Base-by-base conservation (phyloP, 2,329 filamentous ascomycete species). In the Nectriaceae sp. region DNA sequence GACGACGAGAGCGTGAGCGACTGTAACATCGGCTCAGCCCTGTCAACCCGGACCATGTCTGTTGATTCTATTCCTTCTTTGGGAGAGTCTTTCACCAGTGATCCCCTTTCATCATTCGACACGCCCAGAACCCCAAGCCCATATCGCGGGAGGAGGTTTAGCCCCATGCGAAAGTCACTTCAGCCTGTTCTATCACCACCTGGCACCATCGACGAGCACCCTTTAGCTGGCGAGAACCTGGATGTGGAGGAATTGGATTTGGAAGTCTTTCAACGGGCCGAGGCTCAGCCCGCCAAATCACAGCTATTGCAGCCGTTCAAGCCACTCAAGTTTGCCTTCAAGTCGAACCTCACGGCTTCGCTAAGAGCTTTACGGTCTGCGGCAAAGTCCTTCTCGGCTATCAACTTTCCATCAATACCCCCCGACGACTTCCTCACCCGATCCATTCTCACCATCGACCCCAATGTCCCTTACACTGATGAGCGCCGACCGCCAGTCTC, bases 261-360 rank as follows among this genome's bases (percentile, higher is more conserved):
- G 38, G 63, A 71, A n/a, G 75, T 75, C 2, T 74, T 80, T 29
- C 68, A 74, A 42, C 61, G 68, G 11, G 55, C 57, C 5, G 61
- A 71, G 40, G 58, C 65, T n/a, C 46, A 48, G 39, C 64, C 69
- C 46, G 47, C 65, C 51, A 66, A 67, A 40, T 67, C 66, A 6
- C 65, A 68, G 20, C 63, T 69, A 21, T 56, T 65, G 2, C 60
- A 70, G 37, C 68, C 69, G n/a, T 70, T 79, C 50, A 75, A 70
- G 42, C 79, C 80, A 2, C 69, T 83, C 29, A 73, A 74, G 49
- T 76, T 76, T 29, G 83, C 78, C 5, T 87, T 88, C 71, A 87
- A 86, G 65, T 87, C 84, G 3, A 88, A 88, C 60, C 65, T 88
- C 31, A 87, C 84, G 5, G 84, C 84, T 5, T 88, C 84, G 10